Percentiles rank a stretch among this genome's conserved stretches.
Conservation (phyloP, 2,329 filamentous ascomycete species). For the Clarireedia homoeocarpa region DNA sequence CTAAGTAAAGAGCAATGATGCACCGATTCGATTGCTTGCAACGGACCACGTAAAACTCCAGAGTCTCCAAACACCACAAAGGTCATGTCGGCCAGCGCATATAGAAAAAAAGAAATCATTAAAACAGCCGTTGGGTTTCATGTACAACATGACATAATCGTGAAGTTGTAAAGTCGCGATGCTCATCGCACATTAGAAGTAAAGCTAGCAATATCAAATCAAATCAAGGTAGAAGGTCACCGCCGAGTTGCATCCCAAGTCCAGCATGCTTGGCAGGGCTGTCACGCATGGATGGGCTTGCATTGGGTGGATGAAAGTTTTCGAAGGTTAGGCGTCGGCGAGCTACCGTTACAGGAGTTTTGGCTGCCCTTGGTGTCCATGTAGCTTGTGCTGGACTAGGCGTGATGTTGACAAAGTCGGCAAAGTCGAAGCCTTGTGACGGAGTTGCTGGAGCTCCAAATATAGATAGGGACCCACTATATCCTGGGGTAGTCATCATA, state of each 20-base stretch:
- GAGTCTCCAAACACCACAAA: conserved; percentile 4
- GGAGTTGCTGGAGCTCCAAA: conserved; percentile 69
- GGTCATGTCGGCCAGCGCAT: conserved; percentile 1
- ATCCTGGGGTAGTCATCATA: conserved; percentile 80
- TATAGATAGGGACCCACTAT: conserved; percentile 55
- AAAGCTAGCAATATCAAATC: background rate
- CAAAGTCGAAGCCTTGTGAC: conserved; percentile 79
- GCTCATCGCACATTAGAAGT: conserved; percentile 5
- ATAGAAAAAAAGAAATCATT: conserved; percentile 7
- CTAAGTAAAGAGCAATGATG: background rate
- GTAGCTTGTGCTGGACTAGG: conserved; percentile 86
- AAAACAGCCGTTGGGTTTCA: conserved; percentile 11
- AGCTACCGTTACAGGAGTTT: conserved; percentile 24
- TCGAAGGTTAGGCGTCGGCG: conserved; percentile 27
- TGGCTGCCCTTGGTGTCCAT: conserved; percentile 43
- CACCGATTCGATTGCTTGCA: too few relatives aligned
- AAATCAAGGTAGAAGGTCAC: conserved; percentile 47
- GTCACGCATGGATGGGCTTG: conserved; percentile 16
- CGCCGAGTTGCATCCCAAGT: conserved; percentile 58
- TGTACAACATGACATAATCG: conserved; percentile 41
- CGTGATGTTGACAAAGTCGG: conserved; percentile 95
- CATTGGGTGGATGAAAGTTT: conserved; percentile 16
- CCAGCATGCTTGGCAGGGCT: conserved; percentile 37
- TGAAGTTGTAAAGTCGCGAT: conserved; percentile 43
- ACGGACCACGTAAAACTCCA: background rate